phyloP scores from a whole-genome alignment of 2,329 filamentous ascomycete genomes.

The Neodidymelliopsis sp. region DNA sequence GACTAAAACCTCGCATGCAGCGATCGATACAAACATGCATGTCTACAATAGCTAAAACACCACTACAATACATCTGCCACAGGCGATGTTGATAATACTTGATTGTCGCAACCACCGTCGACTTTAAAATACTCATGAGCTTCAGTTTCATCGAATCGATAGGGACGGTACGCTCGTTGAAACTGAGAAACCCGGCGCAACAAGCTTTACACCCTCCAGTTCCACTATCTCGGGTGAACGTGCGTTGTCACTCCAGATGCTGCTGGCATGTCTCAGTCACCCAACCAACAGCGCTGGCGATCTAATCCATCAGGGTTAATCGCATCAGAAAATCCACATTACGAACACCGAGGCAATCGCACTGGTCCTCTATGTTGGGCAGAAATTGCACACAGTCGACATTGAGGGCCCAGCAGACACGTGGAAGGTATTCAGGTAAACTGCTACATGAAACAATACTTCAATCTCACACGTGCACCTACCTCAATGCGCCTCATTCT shows the following conservation, averaged over 20 bases:
- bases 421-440: neutral
- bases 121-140: neutral
- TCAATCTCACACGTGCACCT: neutral
- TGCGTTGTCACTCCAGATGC: constrained; percentile 11
- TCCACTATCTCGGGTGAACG: neutral
- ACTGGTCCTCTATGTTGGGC: too few relatives aligned
- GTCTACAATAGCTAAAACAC: neutral
- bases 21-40: constrained; percentile 1
- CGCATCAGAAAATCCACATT: neutral
- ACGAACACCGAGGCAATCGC: neutral
- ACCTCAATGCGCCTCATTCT: neutral
- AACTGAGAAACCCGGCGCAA: neutral
- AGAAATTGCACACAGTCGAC: too few relatives aligned
- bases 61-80: neutral
- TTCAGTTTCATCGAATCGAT: neutral
- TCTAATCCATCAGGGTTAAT: neutral
- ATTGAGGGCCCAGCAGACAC: neutral
- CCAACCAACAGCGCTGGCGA: neutral
- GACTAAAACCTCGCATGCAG: constrained; percentile 5
- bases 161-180: constrained; percentile 14
- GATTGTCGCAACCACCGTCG: neutral
- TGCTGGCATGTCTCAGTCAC: constrained; percentile 26
- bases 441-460: neutral
- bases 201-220: neutral
- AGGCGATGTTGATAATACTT: neutral